Conservation (phyloP, 345 rosid genomes). For the Eucalyptus shirleyi region DNA sequence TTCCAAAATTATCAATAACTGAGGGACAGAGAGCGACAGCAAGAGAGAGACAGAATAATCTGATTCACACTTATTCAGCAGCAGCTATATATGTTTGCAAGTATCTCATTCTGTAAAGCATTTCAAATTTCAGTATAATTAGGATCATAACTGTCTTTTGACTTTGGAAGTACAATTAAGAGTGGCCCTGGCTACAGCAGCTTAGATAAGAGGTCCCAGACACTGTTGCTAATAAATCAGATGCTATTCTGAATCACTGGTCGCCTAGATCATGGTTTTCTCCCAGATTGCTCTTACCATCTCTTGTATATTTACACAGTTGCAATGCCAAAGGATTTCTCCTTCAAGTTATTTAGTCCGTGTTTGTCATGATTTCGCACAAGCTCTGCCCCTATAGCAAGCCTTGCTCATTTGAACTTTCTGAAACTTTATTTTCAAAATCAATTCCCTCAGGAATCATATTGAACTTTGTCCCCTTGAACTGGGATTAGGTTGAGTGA, state of each 20-base stretch:
- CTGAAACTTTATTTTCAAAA: neutral
- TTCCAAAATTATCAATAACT: no score
- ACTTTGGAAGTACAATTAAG: neutral
- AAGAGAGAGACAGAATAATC: neutral
- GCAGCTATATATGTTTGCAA: neutral
- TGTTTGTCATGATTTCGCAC: neutral
- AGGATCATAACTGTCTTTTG: neutral
- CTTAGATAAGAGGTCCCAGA: neutral
- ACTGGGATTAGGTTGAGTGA: neutral
- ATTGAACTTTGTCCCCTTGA: neutral
- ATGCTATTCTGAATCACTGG: neutral
- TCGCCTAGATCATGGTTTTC: neutral
- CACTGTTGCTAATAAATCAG: neutral
- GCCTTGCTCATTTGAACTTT: neutral
- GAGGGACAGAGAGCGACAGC: no score
- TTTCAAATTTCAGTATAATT: neutral
- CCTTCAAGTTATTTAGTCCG: neutral
- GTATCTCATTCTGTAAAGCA: neutral
- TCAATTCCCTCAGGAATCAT: neutral
- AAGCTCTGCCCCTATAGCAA: neutral
- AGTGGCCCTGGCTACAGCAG: neutral
- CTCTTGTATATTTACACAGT: neutral
- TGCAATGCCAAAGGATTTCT: neutral
- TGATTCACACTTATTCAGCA: neutral
- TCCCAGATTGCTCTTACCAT: neutral